phyloP scores from a whole-genome alignment of 2,329 filamentous ascomycete genomes.

The Trichoderma citrinoviride region DNA sequence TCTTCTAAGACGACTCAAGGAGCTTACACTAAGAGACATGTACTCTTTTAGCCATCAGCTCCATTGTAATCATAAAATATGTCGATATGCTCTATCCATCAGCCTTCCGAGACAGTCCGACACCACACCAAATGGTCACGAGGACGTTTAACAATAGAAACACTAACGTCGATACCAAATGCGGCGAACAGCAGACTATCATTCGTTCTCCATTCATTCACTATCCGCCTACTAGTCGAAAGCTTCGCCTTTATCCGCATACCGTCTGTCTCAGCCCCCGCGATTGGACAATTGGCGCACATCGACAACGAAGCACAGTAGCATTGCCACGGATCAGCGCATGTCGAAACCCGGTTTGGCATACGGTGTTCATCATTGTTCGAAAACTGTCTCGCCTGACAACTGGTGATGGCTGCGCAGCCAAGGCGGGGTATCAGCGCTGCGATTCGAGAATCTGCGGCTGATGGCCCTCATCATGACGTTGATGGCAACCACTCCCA shows the following conservation, averaged over 20 bases:
- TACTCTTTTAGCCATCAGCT: no score
- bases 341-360: background rate
- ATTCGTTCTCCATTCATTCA: background rate
- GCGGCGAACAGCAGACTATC: background rate
- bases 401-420: conserved; percentile 16
- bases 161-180: background rate
- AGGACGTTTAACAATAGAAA: conserved; percentile 6
- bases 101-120: no score
- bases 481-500: conserved; percentile 14
- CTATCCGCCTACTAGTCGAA: background rate
- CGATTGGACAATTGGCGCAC: background rate
- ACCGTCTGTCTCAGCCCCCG: background rate
- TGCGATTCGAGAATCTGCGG: conserved; percentile 13
- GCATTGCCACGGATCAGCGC: conserved; percentile 2
- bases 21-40: no score
- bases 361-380: conserved; percentile 4
- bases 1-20: no score
- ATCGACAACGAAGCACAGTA: conserved; percentile 9
- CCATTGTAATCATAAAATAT: no score
- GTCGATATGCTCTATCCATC: no score
- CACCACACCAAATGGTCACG: background rate
- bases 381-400: conserved; percentile 12
- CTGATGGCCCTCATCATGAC: conserved; percentile 13
- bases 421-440: conserved; percentile 15
- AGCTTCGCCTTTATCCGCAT: background rate